Evolutionary conservation across 2,329 filamentous ascomycete genomes (phyloP), one percentile per base, ranked within the genome.

Genomic region (Zalaria sp.): DNA sequence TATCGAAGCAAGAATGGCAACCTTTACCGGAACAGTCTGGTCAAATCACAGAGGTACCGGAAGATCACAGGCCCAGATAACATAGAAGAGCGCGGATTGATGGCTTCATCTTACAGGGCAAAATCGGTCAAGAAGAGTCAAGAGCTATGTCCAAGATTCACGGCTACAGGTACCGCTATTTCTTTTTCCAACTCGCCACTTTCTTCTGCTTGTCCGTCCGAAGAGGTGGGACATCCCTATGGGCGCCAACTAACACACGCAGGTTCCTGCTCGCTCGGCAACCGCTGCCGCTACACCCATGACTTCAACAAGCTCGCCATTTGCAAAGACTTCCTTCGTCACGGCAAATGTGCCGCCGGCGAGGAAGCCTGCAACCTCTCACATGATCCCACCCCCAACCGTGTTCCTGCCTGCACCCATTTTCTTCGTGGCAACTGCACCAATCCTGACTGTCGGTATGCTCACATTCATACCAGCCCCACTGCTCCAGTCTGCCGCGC

Each of bases 391-490:
- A 83, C 75, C 42, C 76, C 86, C 50, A 75, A 95, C 62, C 83
- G 89, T 63, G 83, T 83, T 42, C 88, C 91, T 43, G 76, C 82
- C 47, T 96, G 91, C 68, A 65, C 91, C 60, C 87, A 95, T 67
- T 94, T 86, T 67, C 75, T 86, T 60, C 83, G 83, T 59, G 87
- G 87, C 56, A 83, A 86, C 57, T 96, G 91, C 69, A 81, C 81
- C 54, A 95, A 95, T 58, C 65, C 78, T 54, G 73, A 81, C 52
- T 96, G 91, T 66, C 81, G 75, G 48, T 96, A 93, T 72, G 74
- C 83, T 57, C 91, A 98, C 68, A 76, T 85, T 53, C 74, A 78
- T 57, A 78, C 91, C 52, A 79, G 81, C 50, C 76, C 83, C 50
- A 72, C 73, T 57, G 85, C 88, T 39, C 78, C 74, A 27, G 84